Evolutionary conservation across 2,329 filamentous ascomycete genomes (phyloP).

Genomic region (Clarireedia sp.): DNA sequence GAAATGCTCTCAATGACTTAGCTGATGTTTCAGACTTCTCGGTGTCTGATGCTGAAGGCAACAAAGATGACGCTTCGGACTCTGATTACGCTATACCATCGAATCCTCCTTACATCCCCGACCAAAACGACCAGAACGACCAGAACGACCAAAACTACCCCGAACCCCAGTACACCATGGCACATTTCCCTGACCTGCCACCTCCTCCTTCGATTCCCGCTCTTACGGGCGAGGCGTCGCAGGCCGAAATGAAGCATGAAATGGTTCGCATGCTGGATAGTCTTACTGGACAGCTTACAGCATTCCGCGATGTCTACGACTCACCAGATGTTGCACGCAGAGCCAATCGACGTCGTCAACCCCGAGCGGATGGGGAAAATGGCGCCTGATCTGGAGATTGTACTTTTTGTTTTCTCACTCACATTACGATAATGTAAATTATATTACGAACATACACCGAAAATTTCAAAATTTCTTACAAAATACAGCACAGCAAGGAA

Average conservation of each 20-base stretch:
- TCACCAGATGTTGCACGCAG: conserved; percentile 10
- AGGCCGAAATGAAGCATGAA: conserved; percentile 23
- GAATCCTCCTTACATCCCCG: conserved; percentile 14
- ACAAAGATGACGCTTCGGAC: conserved; percentile 15
- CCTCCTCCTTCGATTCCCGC: conserved; percentile 21
- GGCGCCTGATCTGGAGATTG: not conserved
- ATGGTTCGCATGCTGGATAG: conserved; percentile 19
- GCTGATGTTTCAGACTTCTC: conserved; percentile 28
- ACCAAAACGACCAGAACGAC: not conserved
- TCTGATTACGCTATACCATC: conserved; percentile 14
- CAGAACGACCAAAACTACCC: not conserved
- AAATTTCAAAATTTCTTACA: not conserved
- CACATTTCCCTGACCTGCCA: conserved; percentile 19
- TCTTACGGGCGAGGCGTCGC: conserved; percentile 21
- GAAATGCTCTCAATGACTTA: conserved; percentile 18
- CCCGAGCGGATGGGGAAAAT: conserved; percentile 6
- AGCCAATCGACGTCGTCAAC: conserved; percentile 1
- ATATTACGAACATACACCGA: not conserved
- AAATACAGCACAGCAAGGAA: not conserved
- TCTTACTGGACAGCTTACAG: conserved; percentile 20
- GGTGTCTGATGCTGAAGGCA: conserved; percentile 22
- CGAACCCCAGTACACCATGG: conserved; percentile 12
- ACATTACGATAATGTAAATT: not conserved
- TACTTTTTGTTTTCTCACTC: not conserved
- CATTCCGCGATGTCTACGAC: conserved; percentile 23